Conservation (phyloP, 495 filamentous ascomycete species). For the Podospora pseudocomata region DNA sequence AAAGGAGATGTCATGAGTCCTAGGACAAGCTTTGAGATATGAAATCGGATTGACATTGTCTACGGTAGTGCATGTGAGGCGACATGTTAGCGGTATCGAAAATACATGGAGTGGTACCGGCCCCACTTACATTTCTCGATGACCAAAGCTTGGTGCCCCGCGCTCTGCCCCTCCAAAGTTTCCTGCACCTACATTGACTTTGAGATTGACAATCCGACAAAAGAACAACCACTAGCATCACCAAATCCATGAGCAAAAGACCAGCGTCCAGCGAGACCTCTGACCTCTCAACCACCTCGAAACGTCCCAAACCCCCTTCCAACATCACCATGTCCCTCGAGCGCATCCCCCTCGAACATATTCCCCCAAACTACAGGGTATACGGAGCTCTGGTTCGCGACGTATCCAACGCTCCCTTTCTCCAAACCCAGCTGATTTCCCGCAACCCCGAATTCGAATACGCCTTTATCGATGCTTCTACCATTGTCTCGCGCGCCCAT, state of each 20-base stretch:
- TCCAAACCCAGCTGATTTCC: constrained; percentile 75
- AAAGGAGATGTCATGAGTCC: not conserved
- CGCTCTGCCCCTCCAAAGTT: constrained; percentile 13
- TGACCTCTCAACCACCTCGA: not conserved
- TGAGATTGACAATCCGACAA: not conserved
- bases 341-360: constrained; percentile 64
- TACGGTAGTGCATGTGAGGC: too few species aligned
- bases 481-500: constrained; percentile 65
- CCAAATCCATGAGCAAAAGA: not conserved
- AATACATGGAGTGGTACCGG: not conserved
- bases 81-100: too few species aligned
- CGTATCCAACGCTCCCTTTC: constrained; percentile 69
- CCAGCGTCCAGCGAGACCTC: not conserved
- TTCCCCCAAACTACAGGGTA: constrained; percentile 60
- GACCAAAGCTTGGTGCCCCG: not conserved
- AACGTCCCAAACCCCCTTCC: not conserved
- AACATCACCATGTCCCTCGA: constrained; percentile 33
- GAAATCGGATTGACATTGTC: too few species aligned
- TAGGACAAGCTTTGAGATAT: not conserved
- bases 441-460: constrained; percentile 85
- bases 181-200: not conserved
- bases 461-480: constrained; percentile 82
- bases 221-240: not conserved
- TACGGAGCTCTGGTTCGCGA: constrained; percentile 70
- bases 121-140: not conserved